Base-by-base conservation (phyloP, 2,329 filamentous ascomycete species). In the Alternaria arbusti region DNA sequence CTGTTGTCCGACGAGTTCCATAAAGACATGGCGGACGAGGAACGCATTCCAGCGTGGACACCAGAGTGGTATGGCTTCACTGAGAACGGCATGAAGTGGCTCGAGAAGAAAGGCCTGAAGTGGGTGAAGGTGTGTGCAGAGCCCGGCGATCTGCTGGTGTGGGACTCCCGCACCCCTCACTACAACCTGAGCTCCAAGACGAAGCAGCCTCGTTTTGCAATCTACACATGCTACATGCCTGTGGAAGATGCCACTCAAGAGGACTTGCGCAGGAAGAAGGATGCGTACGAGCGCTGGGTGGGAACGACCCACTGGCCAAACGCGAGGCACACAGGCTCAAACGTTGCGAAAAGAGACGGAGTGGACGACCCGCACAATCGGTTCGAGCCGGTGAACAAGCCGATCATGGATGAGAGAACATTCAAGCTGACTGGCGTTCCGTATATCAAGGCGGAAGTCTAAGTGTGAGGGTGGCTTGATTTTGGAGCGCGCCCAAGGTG, bases 361-460 rank as follows among this genome's bases (percentile, higher is more conserved):
- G 64, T 69, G 54, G 70, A 73, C 5, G 73, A 78, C 55, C 70
- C 73, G 12, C 70, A 81, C 63, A 80, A 81, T 36, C 74, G 80
- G 15, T 70, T 75, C 12, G 70, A 75, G 66, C 82, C 83, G 1
- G 66, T 81, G 2, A 79, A 82, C 49, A 80, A 82, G 62, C 78
- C 81, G 0, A 60, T 74, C 22, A 65, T 85, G 30, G 72, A 72
- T 60, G 82, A 84, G 73, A 66, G 82, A 23, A 80, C 79, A 1
- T 84, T 81, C 68, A 83, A 80, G 67, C 67, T 85, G 56, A 85
- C 83, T 2, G 84, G 84, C 3, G 84, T 85, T 63, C 83, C 84
- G 11, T 86, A 85, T 61, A 81, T 40, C 36, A 40, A 40, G 36
- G 36, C 36, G 36, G 36, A 40, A 6, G 36, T 6, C 36, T 40